A percentile compares a stretch with the other conserved stretches of the same genome.
Evolutionary conservation across 495 filamentous ascomycete species (phyloP).

Genomic region (Penicillium canariense): DNA sequence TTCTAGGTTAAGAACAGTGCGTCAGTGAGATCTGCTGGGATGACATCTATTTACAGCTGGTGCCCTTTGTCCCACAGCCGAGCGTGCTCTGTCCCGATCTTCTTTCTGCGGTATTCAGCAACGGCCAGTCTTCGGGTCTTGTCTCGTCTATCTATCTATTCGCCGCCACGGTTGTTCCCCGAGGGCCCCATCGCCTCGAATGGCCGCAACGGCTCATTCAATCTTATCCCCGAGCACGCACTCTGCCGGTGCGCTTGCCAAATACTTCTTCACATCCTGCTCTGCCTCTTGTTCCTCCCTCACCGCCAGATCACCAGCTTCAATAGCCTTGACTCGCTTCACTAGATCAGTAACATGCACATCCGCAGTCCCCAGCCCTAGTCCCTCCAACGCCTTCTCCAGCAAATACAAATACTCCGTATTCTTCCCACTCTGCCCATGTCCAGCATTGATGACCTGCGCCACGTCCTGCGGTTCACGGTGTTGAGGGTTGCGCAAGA

Average conservation of each 20-base stretch:
- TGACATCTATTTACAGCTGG: neutral
- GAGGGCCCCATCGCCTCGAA: neutral
- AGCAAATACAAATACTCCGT: conserved; percentile 85
- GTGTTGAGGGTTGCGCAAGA: conserved; percentile 60
- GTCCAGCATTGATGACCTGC: conserved; percentile 72
- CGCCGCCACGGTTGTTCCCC: neutral
- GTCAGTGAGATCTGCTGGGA: neutral
- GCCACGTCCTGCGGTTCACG: conserved; percentile 82
- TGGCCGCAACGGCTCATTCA: no score
- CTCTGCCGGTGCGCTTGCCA: conserved; percentile 25
- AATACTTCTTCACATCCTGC: conserved; percentile 33
- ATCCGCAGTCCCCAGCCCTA: conserved; percentile 80
- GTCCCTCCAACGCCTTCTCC: conserved; percentile 69
- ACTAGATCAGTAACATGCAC: conserved; percentile 67
- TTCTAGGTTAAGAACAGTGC: neutral
- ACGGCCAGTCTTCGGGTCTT: no score
- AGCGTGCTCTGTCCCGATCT: neutral
- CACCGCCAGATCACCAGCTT: conserved; percentile 27
- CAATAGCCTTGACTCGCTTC: conserved; percentile 42
- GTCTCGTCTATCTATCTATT: neutral
- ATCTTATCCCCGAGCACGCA: conserved; percentile 25
- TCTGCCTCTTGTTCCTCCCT: conserved; percentile 39
- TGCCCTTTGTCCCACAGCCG: neutral
- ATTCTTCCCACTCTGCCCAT: conserved; percentile 87
- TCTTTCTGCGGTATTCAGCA: neutral